Conservation (phyloP, 2,329 filamentous ascomycete species). For the Claviceps pusilla region DNA sequence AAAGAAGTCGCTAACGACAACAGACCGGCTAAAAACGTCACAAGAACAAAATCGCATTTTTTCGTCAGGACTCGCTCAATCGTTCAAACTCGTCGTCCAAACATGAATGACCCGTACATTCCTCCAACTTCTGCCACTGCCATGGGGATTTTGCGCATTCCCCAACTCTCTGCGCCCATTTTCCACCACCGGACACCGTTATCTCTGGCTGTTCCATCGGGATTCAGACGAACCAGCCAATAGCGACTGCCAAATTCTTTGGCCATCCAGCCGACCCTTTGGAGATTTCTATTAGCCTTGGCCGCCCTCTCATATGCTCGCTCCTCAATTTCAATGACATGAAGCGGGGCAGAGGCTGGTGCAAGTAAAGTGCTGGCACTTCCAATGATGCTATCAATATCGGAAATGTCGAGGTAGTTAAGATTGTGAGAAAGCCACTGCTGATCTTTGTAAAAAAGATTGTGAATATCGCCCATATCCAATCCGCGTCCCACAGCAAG, state of each 20-base stretch:
- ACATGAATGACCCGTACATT: conserved; percentile 69
- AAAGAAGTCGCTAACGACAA: neutral
- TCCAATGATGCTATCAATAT: conserved; percentile 40
- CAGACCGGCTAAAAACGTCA: neutral
- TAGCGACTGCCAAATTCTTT: conserved; percentile 52
- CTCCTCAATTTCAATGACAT: conserved; percentile 61
- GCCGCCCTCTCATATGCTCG: conserved; percentile 50
- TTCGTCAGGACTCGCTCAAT: neutral
- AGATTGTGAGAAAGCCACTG: conserved; percentile 39
- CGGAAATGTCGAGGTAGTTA: conserved; percentile 63
- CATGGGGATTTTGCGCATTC: conserved; percentile 83
- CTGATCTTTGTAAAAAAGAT: conserved; percentile 42
- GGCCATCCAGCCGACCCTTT: conserved; percentile 52
- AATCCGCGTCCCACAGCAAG: conserved; percentile 57
- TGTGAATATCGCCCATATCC: conserved; percentile 48
- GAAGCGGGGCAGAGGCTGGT: conserved; percentile 48
- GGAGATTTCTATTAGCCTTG: conserved; percentile 45
- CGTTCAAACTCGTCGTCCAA: conserved; percentile 41
- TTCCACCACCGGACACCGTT: conserved; percentile 55
- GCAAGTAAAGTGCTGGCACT: conserved; percentile 46
- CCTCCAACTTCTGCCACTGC: conserved; percentile 82
- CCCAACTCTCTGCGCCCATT: conserved; percentile 73
- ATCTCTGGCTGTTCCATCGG: conserved; percentile 19
- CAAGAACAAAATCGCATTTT: neutral
- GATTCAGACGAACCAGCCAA: conserved; percentile 48